Evolutionary conservation across 208 protist species (phyloP), one percentile per base, ranked within the genome.

Genomic region (Leishmania tropica): DNA sequence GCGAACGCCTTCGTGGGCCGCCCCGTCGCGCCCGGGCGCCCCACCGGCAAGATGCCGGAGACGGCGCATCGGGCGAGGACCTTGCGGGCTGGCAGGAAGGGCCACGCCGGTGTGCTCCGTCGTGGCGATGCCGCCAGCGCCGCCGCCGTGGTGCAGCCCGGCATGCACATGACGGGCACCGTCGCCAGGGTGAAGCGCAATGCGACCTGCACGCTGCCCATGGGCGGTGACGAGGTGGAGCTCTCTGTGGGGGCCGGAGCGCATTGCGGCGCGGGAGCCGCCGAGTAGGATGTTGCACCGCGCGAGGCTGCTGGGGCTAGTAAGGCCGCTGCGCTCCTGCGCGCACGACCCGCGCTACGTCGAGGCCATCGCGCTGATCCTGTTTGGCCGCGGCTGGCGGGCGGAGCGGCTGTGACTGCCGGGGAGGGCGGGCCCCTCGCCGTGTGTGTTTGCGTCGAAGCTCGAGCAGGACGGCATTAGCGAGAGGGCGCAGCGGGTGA

Each of bases 241-340:
- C n/a, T n/a, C n/a, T n/a, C n/a, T n/a, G n/a, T n/a, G n/a, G n/a
- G n/a, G n/a, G n/a, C n/a, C n/a, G n/a, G 45, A 8, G 45, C 45
- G 45, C 58, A 88, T 96, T 37, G 78, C 90, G 24, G 76, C 87
- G 21, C 83, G 85, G 7, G 85, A 94, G 82, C 88, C 87, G 62
- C 86, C 83, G 1, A 90, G 83, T 47, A 93, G 94, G 78, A 19
- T 87, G 13, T 73, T 89, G 31, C 75, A 85, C 73, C 94, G 90
- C 75, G 87, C 88, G 5, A 93, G 93, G 80, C 92, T 94, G 70
- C 83, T 92, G 37, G 89, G 90, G 53, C 70, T 97, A 21, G 75
- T 95, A 24, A 95, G 83, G 86, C 87, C 35, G 71, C 96, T 31
- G 95, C 93, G 70, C 81, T 96, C 37, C 85, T 96, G n/a, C 56